Evolutionary conservation across 164 flowering plant species (phyloP).

Genomic region (Aristolochia californica): DNA sequence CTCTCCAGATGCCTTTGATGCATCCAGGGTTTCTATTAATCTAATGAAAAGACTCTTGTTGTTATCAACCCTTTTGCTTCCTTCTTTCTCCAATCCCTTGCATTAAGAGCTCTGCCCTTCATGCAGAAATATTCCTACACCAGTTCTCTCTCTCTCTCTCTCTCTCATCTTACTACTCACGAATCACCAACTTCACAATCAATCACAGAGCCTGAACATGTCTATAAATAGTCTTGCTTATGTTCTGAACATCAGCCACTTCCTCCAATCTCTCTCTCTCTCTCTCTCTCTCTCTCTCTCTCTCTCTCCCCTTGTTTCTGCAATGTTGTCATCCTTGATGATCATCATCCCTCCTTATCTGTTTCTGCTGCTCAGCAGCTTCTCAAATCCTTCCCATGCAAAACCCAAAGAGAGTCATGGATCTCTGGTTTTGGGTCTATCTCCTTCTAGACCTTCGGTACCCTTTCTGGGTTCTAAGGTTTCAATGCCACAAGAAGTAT

Average conservation of each 20-base stretch:
- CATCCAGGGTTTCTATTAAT: background rate
- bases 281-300: background rate
- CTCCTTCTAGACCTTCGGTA: conserved; percentile 25
- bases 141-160: no score
- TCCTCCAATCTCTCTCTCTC: no score
- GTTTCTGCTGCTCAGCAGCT: conserved; percentile 5
- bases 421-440: conserved; percentile 43
- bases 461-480: conserved; percentile 6
- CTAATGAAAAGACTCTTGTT: no score
- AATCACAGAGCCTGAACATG: background rate
- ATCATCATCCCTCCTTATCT: background rate
- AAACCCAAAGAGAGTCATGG: conserved; percentile 4
- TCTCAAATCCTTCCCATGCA: conserved; percentile 24
- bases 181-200: background rate
- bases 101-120: no score
- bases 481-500: conserved; percentile 15
- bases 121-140: no score
- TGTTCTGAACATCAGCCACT: no score
- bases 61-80: no score
- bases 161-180: background rate
- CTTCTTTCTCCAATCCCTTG: no score
- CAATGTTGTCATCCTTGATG: background rate
- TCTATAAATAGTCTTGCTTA: background rate
- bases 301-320: background rate
- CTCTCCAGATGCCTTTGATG: background rate